Evolutionary conservation across 2,329 filamentous ascomycete species (phyloP).

Genomic region (Atkinsonella texensis): DNA sequence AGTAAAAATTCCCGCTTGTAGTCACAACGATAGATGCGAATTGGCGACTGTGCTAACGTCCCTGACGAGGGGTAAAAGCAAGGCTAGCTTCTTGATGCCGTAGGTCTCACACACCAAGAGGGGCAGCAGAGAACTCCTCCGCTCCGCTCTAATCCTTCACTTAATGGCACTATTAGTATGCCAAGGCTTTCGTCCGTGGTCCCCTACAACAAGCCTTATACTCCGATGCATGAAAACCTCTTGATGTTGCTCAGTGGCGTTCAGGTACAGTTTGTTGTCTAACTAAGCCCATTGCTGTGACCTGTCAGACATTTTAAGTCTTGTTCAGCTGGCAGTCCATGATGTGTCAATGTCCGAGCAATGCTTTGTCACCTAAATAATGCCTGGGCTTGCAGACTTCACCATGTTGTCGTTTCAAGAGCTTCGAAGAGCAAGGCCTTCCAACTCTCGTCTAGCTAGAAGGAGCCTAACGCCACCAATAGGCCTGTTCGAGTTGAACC

Average conservation of each 20-base stretch:
- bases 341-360: neutral
- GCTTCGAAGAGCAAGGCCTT: too few relatives aligned
- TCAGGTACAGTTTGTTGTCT: neutral
- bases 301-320: neutral
- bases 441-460: too few relatives aligned
- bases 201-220: neutral
- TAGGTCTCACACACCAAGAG: slow-evolving; percentile 11
- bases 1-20: neutral
- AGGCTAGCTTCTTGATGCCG: slow-evolving; percentile 7
- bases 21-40: neutral
- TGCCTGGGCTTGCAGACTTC: neutral
- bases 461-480: too few relatives aligned
- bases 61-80: slow-evolving; percentile 5
- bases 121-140: slow-evolving; percentile 1
- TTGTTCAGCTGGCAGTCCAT: neutral
- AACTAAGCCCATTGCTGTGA: neutral
- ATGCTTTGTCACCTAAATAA: neutral
- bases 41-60: neutral
- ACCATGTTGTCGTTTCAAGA: too few relatives aligned
- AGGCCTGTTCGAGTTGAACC: too few relatives aligned
- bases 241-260: neutral
- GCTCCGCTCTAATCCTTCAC: neutral
- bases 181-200: neutral
- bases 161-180: neutral
- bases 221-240: neutral